Conservation (phyloP, 2,329 filamentous ascomycete genomes). For the Akanthomyces lecanii region DNA sequence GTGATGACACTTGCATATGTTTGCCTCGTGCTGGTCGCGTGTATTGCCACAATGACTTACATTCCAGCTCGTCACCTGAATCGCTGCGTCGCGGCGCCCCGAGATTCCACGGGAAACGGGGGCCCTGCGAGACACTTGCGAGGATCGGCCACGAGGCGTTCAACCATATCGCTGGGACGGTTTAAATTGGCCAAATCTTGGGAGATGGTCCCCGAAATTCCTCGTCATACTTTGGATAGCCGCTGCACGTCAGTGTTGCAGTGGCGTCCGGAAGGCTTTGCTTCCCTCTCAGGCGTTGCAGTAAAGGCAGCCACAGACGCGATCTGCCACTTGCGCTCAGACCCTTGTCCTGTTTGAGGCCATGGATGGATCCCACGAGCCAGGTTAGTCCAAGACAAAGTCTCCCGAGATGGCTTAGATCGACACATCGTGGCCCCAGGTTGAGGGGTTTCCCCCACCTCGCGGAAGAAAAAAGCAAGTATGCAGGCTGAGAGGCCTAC, state of each 20-base stretch:
- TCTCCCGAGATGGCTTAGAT: neutral
- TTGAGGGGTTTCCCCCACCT: neutral
- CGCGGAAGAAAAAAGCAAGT: neutral
- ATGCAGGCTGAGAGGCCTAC: too few species aligned
- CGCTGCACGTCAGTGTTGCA: neutral
- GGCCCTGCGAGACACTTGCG: neutral
- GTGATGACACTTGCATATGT: neutral
- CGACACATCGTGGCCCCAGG: neutral
- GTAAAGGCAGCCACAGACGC: neutral
- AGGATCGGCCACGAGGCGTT: neutral
- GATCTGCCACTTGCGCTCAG: conserved; percentile 5
- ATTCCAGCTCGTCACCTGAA: neutral
- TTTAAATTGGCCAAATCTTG: neutral
- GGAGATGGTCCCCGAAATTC: neutral
- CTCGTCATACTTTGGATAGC: neutral
- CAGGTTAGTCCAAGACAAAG: neutral
- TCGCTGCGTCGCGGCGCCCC: neutral
- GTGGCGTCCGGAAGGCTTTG: neutral
- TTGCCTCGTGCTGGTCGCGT: neutral
- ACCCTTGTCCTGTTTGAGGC: neutral
- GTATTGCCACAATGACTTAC: neutral
- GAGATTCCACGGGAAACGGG: neutral
- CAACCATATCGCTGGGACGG: neutral
- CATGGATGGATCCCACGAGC: neutral
- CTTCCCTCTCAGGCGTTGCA: neutral